Evolutionary conservation across 352 stramenopile genomes (phyloP).

Genomic region (Phytophthora fragariaefolia): DNA sequence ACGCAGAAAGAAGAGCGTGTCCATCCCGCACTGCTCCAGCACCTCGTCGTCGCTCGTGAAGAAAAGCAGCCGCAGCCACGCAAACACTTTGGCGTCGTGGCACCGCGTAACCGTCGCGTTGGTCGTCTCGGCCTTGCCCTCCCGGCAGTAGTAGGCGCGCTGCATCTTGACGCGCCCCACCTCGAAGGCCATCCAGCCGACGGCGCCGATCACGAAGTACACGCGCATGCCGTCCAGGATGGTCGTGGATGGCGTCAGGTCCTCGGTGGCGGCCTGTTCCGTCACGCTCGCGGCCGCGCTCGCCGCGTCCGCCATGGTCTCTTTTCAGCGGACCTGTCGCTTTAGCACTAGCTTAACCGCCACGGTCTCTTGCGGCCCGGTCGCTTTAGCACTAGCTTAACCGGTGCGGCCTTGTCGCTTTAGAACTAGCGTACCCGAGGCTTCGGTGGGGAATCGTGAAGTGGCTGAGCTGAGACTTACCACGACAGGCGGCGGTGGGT

Average conservation of each 20-base stretch:
- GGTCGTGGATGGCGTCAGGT: slow-evolving; percentile 70
- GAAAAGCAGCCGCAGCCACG: slow-evolving; percentile 68
- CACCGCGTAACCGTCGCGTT: slow-evolving; percentile 48
- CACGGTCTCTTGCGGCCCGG: slow-evolving; percentile 28
- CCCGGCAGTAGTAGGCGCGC: slow-evolving; percentile 79
- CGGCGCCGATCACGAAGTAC: slow-evolving; percentile 71
- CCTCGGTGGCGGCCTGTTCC: slow-evolving; percentile 42
- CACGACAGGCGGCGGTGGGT: slow-evolving; percentile 10
- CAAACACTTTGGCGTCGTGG: slow-evolving; percentile 47
- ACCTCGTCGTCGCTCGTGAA: slow-evolving; percentile 71
- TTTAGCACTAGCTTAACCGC: slow-evolving; percentile 8
- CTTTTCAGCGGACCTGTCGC: too few relatives aligned
- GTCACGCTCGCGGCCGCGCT: slow-evolving; percentile 41
- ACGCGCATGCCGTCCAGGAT: slow-evolving; percentile 67
- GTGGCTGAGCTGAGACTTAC: slow-evolving; percentile 12
- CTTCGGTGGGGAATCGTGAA: slow-evolving; percentile 15
- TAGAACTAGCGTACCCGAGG: too few relatives aligned
- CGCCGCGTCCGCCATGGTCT: slow-evolving; percentile 38
- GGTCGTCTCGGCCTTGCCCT: slow-evolving; percentile 61
- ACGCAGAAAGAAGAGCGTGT: slow-evolving; percentile 84
- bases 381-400: background rate
- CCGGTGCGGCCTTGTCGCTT: slow-evolving; percentile 36
- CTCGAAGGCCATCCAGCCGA: slow-evolving; percentile 76
- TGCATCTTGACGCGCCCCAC: slow-evolving; percentile 60
- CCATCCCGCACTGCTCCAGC: slow-evolving; percentile 73